Percentiles rank a stretch among this genome's conserved stretches.
phyloP scores from a whole-genome alignment of 768 basidiomycete species.

The Tricholoma bakamatsutake region DNA sequence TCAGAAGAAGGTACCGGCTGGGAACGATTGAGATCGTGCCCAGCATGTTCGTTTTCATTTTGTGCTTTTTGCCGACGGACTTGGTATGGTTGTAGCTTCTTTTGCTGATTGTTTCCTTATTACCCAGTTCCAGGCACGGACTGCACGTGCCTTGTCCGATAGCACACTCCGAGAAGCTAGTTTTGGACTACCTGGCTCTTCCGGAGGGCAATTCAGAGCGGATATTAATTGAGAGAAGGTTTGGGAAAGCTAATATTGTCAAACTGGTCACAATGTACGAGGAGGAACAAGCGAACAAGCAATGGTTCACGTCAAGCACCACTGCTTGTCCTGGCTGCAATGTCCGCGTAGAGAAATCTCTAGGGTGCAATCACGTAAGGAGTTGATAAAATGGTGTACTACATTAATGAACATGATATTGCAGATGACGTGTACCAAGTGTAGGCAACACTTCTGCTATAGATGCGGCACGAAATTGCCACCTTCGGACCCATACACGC shows the following conservation, averaged over 20 bases:
- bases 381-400: background rate
- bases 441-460: slow-evolving; percentile 77
- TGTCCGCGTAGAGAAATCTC: slow-evolving; percentile 66
- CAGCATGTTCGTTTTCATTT: slow-evolving; percentile 69
- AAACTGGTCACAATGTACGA: slow-evolving; percentile 56
- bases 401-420: slow-evolving; percentile 7
- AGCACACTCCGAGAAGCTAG: slow-evolving; percentile 56
- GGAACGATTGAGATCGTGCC: slow-evolving; percentile 68
- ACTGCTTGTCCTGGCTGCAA: slow-evolving; percentile 70
- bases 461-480: slow-evolving; percentile 58
- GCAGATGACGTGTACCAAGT: slow-evolving; percentile 78
- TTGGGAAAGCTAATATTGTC: slow-evolving; percentile 56
- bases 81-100: slow-evolving; percentile 44
- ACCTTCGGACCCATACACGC: slow-evolving; percentile 51
- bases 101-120: background rate
- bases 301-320: slow-evolving; percentile 68
- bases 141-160: slow-evolving; percentile 67
- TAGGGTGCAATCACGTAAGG: slow-evolving; percentile 87
- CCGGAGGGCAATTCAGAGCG: slow-evolving; percentile 48
- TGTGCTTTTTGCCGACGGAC: slow-evolving; percentile 78
- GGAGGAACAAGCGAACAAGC: slow-evolving; percentile 69
- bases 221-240: slow-evolving; percentile 49
- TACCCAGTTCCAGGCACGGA: slow-evolving; percentile 59
- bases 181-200: slow-evolving; percentile 60
- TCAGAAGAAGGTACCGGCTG: slow-evolving; percentile 58